These are phyloP conservation scores for Ensete ventricosum DNA, from an alignment of 176 grass and related monocot genomes.

Conservation along the genomic window DNA sequence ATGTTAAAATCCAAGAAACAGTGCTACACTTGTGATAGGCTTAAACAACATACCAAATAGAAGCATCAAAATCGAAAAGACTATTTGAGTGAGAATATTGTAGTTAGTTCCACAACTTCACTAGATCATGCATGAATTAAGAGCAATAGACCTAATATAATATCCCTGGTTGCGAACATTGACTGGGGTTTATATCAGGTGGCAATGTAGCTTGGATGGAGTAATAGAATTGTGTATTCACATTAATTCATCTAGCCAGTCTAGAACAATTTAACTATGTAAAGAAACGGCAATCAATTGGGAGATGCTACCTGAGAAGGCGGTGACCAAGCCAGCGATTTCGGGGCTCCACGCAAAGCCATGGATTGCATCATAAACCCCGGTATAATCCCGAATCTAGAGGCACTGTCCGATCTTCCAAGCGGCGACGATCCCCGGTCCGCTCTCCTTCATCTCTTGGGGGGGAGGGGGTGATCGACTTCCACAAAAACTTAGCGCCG, in stretches of 20 bases:
- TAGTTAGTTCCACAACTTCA: too few relatives aligned
- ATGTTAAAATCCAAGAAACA: too few relatives aligned
- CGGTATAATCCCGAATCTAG: slow-evolving; percentile 71
- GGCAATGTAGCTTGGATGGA: background rate
- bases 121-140: too few relatives aligned
- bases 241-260: background rate
- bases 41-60: too few relatives aligned
- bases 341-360: slow-evolving; percentile 66
- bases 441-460: slow-evolving; percentile 60
- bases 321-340: slow-evolving; percentile 37
- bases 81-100: too few relatives aligned
- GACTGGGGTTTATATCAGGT: too few relatives aligned
- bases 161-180: too few relatives aligned
- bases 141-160: too few relatives aligned
- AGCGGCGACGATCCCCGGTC: slow-evolving; percentile 52
- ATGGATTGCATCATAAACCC: slow-evolving; percentile 42
- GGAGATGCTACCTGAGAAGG: slow-evolving; percentile 46
- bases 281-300: slow-evolving; percentile 4
- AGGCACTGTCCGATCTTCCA: slow-evolving; percentile 85
- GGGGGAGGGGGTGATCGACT: slow-evolving; percentile 63
- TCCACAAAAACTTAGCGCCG: slow-evolving; percentile 79
- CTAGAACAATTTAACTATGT: slow-evolving; percentile 10
- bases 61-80: too few relatives aligned
- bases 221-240: background rate
- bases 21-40: too few relatives aligned